phyloP scores from a whole-genome alignment of 352 stramenopile genomes.

The Phytophthora colocasiae region DNA sequence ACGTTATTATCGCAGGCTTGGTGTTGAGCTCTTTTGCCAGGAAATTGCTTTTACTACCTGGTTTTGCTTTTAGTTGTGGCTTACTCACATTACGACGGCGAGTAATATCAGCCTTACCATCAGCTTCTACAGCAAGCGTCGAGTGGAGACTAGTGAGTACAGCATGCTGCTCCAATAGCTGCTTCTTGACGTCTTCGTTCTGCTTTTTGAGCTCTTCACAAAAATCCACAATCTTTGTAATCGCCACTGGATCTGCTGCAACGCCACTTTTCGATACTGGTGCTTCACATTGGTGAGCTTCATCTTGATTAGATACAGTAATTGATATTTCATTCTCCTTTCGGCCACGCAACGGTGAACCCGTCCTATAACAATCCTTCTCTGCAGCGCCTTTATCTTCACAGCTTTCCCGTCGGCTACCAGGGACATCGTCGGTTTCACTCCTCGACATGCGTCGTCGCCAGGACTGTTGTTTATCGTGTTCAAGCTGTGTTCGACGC shows the following conservation, averaged over 20 bases:
- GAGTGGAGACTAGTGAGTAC: constrained; percentile 48
- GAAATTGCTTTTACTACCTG: neutral
- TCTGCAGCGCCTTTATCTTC: neutral
- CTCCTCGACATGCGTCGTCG: neutral
- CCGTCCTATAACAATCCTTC: neutral
- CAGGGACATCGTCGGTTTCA: constrained; percentile 4
- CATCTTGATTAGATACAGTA: constrained; percentile 19
- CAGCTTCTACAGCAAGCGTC: constrained; percentile 5
- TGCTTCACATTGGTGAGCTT: constrained; percentile 1
- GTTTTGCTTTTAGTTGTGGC: neutral
- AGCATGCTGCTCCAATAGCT: constrained; percentile 51
- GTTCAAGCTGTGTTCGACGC: constrained; percentile 10
- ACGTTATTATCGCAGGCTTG: constrained; percentile 3
- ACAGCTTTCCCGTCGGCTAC: neutral
- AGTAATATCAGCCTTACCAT: neutral
- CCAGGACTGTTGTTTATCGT: constrained; percentile 10
- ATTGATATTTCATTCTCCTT: neutral
- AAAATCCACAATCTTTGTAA: constrained; percentile 61
- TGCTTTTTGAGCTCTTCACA: constrained; percentile 65
- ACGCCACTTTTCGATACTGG: neutral
- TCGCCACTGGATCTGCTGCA: constrained; percentile 31
- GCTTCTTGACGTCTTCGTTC: constrained; percentile 65
- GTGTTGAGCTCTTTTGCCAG: neutral
- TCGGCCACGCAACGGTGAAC: neutral
- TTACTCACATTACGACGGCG: constrained; percentile 1